Base-by-base conservation (phyloP, 805 yeast species). In the Monosporozyma aerobia region DNA sequence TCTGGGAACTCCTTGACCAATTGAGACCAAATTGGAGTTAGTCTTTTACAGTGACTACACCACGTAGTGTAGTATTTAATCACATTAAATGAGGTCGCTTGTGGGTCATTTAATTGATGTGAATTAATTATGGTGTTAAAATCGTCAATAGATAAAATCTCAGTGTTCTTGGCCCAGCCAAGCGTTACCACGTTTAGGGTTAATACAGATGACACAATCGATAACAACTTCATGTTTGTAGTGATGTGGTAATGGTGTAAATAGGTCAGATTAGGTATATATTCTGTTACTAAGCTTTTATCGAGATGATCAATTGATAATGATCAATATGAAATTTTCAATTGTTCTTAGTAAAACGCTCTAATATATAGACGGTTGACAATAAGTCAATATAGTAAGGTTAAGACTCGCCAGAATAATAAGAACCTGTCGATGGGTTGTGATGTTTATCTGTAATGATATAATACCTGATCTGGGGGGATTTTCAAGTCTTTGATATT, bases 1-100 rank as follows among this genome's bases (percentile, higher is more conserved):
- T 57, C 44, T 58, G 58, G 27, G 60, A 62, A 77, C 19, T 68
- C 53, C 2, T 59, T 73, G 51, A 76, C 77, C 62, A 80, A 68
- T 54, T 77, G 76, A 53, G 76, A 77, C 77, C 73, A 74, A 2
- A 73, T 70, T 5, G 88, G 88, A 63, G 72, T 73, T 60, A 83
- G 63, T 39, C 70, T 72, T 63, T 78, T 78, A 63, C 90, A 83
- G 64, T 83, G 88, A 39, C 81, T 70, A 65, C 90, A 83, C 90
- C 90, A 83, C 51, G 79, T 81, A 9, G 90, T 87, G 59, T 77
- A 82, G 58, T 65, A 68, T 46, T 69, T 69, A 2, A 69, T 66
- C 39, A 69, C 59, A 1, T 69, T 65, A 51, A 62, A 69, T 6
- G 66, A 53, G 22, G 59, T 56, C 11, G 16, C 29, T 3, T 43